Conservation (phyloP, 2,329 filamentous ascomycete genomes). For the Xylaria sp. region DNA sequence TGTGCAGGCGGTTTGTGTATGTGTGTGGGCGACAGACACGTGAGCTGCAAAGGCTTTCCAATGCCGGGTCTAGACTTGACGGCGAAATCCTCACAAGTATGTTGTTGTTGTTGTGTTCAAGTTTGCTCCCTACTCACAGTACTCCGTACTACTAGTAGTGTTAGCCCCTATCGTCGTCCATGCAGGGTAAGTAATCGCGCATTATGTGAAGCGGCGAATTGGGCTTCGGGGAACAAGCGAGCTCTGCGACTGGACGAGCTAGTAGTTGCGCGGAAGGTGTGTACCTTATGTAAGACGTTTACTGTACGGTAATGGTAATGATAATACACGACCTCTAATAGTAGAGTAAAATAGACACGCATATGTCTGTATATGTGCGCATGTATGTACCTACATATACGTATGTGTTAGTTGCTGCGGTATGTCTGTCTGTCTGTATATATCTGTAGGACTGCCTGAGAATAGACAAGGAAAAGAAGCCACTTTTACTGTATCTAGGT, state of each 20-base stretch:
- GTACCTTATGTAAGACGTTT: background rate
- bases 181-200: conserved; percentile 1
- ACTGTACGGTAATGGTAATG: background rate
- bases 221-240: conserved; percentile 1
- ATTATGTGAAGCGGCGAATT: background rate
- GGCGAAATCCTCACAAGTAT: background rate
- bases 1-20: background rate
- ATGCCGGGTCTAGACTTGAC: conserved; percentile 1
- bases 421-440: background rate
- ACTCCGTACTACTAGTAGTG: no score
- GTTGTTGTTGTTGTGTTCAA: no score
- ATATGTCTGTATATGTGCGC: no score
- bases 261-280: background rate
- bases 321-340: no score
- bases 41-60: background rate
- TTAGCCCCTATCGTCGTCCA: background rate
- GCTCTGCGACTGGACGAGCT: conserved; percentile 13
- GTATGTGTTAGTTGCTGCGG: background rate
- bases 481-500: background rate
- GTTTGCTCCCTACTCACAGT: no score
- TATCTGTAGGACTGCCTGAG: conserved; percentile 15
- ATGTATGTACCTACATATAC: background rate
- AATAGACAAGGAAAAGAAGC: conserved; percentile 2
- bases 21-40: background rate
- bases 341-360: no score